phyloP scores from a whole-genome alignment of 805 yeast genomes.

The Yamadazyma laniorum region DNA sequence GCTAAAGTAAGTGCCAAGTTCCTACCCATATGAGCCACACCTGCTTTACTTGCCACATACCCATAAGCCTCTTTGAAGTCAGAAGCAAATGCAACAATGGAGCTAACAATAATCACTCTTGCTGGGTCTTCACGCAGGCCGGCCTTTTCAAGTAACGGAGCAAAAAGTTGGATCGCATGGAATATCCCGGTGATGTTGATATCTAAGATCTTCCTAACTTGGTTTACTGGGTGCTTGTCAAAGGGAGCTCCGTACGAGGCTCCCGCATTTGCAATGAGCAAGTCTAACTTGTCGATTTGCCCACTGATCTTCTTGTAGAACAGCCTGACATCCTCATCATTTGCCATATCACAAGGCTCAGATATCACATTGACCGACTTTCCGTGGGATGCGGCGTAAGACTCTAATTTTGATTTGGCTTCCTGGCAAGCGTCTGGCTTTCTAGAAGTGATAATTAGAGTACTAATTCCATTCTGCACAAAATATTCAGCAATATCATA shows the following conservation, averaged over 20 bases:
- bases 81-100: slow-evolving; percentile 50
- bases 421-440: slow-evolving; percentile 53
- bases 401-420: slow-evolving; percentile 38
- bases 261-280: slow-evolving; percentile 70
- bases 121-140: slow-evolving; percentile 52
- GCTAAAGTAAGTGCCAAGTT: slow-evolving; percentile 59
- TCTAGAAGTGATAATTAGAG: slow-evolving; percentile 58
- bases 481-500: slow-evolving; percentile 58
- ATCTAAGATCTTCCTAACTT: slow-evolving; percentile 55
- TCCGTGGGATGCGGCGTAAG: slow-evolving; percentile 22
- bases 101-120: slow-evolving; percentile 57
- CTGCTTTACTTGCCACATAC: slow-evolving; percentile 65
- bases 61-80: slow-evolving; percentile 60
- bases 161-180: slow-evolving; percentile 53
- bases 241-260: slow-evolving; percentile 67
- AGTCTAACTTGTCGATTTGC: slow-evolving; percentile 46
- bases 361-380: slow-evolving; percentile 30
- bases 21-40: slow-evolving; percentile 59
- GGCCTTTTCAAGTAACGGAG: slow-evolving; percentile 48
- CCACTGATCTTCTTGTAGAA: slow-evolving; percentile 36
- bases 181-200: slow-evolving; percentile 63
- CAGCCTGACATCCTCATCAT: slow-evolving; percentile 41
- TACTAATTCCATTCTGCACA: slow-evolving; percentile 52
- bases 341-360: slow-evolving; percentile 52
- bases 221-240: slow-evolving; percentile 52